Percentiles rank a stretch among this genome's conserved stretches.
Conservation (phyloP, 169 alveolate species). For the Plasmodium billcollinsi region DNA sequence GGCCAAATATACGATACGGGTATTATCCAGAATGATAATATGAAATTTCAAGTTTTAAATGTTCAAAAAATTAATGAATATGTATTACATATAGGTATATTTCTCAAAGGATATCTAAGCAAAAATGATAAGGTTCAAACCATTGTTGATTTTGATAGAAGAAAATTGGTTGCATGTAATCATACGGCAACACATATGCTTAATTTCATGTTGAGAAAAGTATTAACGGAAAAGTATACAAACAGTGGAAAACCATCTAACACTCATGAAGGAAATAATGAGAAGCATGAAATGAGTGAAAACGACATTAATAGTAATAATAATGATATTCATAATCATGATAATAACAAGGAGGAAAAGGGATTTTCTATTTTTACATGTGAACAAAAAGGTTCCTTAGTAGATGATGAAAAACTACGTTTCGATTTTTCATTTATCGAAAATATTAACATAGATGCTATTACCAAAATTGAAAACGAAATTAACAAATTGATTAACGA, state of each 20-base stretch:
- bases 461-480: slow-evolving; percentile 80
- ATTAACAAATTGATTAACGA: slow-evolving; percentile 82
- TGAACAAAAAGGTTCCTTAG: slow-evolving; percentile 91
- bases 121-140: slow-evolving; percentile 75
- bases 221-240: slow-evolving; percentile 35
- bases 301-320: background rate
- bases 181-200: slow-evolving; percentile 95
- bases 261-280: background rate
- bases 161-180: slow-evolving; percentile 92
- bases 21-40: slow-evolving; percentile 48
- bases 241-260: background rate
- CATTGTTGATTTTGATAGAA: slow-evolving; percentile 87
- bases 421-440: slow-evolving; percentile 89
- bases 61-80: slow-evolving; percentile 90
- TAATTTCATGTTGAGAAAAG: slow-evolving; percentile 90
- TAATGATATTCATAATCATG: background rate
- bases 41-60: slow-evolving; percentile 86
- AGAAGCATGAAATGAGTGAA: background rate
- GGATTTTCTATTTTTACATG: slow-evolving; percentile 55
- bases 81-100: slow-evolving; percentile 89
- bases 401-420: slow-evolving; percentile 89
- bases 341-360: background rate
- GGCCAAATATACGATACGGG: slow-evolving; percentile 90
- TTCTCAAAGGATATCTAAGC: slow-evolving; percentile 34
- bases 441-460: slow-evolving; percentile 81